Conservation (phyloP, 2,329 filamentous ascomycete species). For the Clarireedia sp. region DNA sequence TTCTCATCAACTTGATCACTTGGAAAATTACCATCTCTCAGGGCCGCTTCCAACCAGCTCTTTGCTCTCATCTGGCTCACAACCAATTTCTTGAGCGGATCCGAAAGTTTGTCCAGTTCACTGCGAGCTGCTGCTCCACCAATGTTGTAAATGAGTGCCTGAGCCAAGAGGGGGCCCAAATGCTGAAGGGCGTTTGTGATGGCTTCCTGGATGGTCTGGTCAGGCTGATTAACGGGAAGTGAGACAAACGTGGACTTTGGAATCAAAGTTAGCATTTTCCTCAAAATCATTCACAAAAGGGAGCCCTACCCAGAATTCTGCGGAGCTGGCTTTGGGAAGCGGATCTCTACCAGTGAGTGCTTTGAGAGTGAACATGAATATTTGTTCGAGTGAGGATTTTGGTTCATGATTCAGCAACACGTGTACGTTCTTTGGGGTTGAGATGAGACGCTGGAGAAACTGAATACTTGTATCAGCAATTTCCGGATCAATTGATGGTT, state of each 20-base stretch:
- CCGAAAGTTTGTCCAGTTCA: constrained; percentile 62
- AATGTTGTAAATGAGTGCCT: constrained; percentile 55
- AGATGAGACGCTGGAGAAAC: constrained; percentile 56
- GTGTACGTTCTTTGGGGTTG: constrained; percentile 44
- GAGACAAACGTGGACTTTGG: constrained; percentile 44
- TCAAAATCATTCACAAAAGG: neutral
- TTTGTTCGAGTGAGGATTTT: constrained; percentile 49
- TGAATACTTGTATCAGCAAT: constrained; percentile 68
- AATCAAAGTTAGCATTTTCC: neutral
- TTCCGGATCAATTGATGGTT: constrained; percentile 59
- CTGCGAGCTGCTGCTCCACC: constrained; percentile 61
- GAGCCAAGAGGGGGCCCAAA: constrained; percentile 53
- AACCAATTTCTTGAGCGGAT: constrained; percentile 63
- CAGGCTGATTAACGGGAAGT: constrained; percentile 3
- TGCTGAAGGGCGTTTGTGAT: constrained; percentile 45
- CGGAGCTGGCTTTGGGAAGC: constrained; percentile 65
- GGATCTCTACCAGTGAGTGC: constrained; percentile 65
- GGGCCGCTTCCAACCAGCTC: constrained; percentile 54
- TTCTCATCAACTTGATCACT: constrained; percentile 48
- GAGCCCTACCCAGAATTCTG: constrained; percentile 61
- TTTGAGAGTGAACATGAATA: constrained; percentile 65
- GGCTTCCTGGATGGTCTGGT: constrained; percentile 16
- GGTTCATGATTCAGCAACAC: constrained; percentile 53
- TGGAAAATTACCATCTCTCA: constrained; percentile 43
- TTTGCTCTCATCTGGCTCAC: constrained; percentile 47